Evolutionary conservation across 2,329 filamentous ascomycete species (phyloP), one percentile per base, ranked within the genome.

Genomic region (Hymenoscyphus infarciens): DNA sequence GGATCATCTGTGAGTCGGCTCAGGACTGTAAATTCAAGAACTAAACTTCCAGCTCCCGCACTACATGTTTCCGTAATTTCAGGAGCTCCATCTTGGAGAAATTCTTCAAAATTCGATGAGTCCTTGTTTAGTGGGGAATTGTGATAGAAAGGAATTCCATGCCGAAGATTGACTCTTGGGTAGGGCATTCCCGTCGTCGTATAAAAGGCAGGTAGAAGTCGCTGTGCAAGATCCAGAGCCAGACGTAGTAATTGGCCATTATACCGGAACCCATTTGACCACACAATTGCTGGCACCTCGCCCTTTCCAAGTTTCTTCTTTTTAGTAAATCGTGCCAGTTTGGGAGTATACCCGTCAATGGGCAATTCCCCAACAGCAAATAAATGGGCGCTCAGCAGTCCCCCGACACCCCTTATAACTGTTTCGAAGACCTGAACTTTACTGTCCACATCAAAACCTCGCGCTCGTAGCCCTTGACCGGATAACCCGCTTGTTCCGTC

Each of bases 381-480:
- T 52, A 97, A 79, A 77, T 99, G 95, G 1, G 94, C 92, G 72
- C 93, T 97, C 67, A 99, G 78, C 62, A 99, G 80, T 0, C 95
- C 95, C 15, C 95, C 95, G 55, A 96, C 85, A 16, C 94, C 95
- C 63, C 95, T 85, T 69, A 99, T 99, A 39, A 97, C 94, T 0
- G 94, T 98, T 79, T 99, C 95, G 73, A 99, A 99, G 45, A 99
- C 92, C 77, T 99, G 94, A 1, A 99, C 95, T 77, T 98, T 99
- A 79, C 93, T 97, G 76, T 99, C 94, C 49, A 97, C 80, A 75
- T 99, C 92, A 72, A 99, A 99, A 0, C 92, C 95, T 61, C 87
- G 84, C 3, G 87, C 87, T 67, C 92, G 82, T 62, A 83, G 80
- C 3, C 94, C 94, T 72, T 85, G 82, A 6, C 90, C 91, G 5